Conservation (phyloP, 495 filamentous ascomycete species). For the Choiromyces venosus region DNA sequence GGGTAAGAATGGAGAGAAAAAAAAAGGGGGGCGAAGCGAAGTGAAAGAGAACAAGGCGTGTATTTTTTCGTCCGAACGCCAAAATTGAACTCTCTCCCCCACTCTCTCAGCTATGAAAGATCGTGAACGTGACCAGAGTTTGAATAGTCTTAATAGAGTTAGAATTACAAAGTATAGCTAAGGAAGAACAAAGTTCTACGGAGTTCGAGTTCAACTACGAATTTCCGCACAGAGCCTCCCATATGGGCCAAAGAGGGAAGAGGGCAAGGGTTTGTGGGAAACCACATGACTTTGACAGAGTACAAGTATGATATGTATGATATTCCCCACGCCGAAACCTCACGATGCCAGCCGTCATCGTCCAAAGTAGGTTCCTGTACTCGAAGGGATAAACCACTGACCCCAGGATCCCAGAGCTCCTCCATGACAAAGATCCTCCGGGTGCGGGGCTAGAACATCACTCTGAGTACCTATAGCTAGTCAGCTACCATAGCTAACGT, state of each 20-base stretch:
- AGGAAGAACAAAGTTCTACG: not conserved
- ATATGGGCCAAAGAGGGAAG: not conserved
- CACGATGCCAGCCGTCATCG: slow-evolving; percentile 2
- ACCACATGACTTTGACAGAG: not conserved
- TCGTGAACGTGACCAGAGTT: slow-evolving; percentile 24
- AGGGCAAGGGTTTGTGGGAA: not conserved
- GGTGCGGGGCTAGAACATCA: not conserved
- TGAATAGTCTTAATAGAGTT: not conserved
- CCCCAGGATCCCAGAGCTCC: not conserved
- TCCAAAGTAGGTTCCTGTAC: slow-evolving; percentile 3
- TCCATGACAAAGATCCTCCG: not conserved
- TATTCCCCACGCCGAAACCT: not conserved
- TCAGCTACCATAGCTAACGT: not conserved
- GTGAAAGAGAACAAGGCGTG: not conserved
- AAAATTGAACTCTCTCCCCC: slow-evolving; percentile 20
- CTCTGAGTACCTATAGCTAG: not conserved
- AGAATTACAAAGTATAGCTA: not conserved
- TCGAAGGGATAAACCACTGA: not conserved
- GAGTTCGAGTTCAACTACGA: slow-evolving; percentile 23
- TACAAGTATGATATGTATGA: not conserved
- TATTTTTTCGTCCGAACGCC: not conserved
- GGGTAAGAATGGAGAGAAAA: slow-evolving; percentile 4
- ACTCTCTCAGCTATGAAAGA: slow-evolving; percentile 14
- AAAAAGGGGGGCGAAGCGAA: too few species aligned
- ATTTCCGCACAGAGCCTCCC: slow-evolving; percentile 32